Percentiles rank a stretch among this genome's conserved stretches.
These are phyloP conservation scores for Colletotrichum cuscutae DNA, from an alignment of 2,329 filamentous ascomycete species.

Conservation along the genomic window DNA sequence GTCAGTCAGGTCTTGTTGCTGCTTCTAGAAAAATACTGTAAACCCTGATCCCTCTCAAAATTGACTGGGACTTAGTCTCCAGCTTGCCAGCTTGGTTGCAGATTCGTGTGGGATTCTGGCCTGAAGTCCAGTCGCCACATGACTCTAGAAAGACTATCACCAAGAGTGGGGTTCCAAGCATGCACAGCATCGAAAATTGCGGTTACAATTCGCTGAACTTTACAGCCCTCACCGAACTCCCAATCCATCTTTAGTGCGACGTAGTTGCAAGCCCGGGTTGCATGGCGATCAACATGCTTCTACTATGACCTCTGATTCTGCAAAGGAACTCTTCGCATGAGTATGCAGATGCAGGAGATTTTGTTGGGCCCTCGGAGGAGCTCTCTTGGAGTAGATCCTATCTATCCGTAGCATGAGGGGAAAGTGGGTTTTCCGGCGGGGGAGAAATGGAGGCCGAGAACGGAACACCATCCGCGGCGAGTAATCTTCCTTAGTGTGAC, in stretches of 20 bases:
- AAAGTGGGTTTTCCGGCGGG: slow-evolving; percentile 17
- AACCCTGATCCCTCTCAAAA: no score
- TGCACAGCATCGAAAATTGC: background rate
- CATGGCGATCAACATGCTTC: background rate
- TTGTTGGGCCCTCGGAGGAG: background rate
- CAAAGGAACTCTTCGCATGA: background rate
- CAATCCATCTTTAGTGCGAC: background rate
- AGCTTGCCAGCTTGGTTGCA: no score
- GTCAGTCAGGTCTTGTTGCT: background rate
- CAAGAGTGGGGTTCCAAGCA: background rate
- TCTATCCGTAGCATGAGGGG: slow-evolving; percentile 15
- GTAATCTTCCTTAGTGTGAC: background rate
- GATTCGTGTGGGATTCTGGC: background rate
- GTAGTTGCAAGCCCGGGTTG: no score
- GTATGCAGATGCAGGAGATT: background rate
- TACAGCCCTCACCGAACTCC: background rate
- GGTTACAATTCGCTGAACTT: background rate
- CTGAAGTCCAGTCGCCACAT: background rate
- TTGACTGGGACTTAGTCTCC: no score
- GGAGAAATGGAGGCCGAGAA: background rate
- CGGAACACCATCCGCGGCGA: background rate
- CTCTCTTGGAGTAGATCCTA: slow-evolving; percentile 19
- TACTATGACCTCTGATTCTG: background rate
- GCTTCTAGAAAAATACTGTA: no score
- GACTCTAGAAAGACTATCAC: background rate